Percentiles rank a stretch among this genome's conserved stretches.
phyloP scores from a whole-genome alignment of 768 basidiomycete genomes.

The Rhodotorula diobovata region DNA sequence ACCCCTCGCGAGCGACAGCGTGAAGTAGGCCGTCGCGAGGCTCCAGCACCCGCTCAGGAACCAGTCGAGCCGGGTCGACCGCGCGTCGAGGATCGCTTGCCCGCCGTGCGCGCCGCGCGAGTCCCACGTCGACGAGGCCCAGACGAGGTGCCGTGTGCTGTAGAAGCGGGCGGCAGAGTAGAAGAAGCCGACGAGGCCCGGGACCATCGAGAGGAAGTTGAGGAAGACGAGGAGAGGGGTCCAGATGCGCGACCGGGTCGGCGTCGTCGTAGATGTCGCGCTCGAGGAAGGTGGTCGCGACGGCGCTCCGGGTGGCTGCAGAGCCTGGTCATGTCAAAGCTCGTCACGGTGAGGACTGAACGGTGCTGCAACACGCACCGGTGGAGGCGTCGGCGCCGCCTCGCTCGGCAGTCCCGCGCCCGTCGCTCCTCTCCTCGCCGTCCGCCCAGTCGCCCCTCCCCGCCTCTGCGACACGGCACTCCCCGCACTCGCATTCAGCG shows the following conservation, averaged over 20 bases:
- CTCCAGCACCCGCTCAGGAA: constrained; percentile 36
- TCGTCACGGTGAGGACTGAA: too few relatives aligned
- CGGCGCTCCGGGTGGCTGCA: too few relatives aligned
- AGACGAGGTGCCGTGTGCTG: constrained; percentile 8
- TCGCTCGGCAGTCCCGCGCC: neutral
- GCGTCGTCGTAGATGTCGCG: neutral
- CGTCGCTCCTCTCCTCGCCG: neutral
- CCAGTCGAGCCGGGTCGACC: constrained; percentile 38
- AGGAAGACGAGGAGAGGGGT: constrained; percentile 30
- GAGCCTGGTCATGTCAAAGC: too few relatives aligned
- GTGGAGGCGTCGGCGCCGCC: neutral
- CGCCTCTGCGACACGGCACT: neutral
- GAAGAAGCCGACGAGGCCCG: constrained; percentile 37
- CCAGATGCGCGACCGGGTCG: constrained; percentile 15
- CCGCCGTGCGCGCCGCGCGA: neutral
- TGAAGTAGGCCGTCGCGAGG: constrained; percentile 63
- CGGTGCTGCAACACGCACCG: neutral
- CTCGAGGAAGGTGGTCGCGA: neutral
- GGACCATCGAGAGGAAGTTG: constrained; percentile 35
- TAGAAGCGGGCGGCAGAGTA: constrained; percentile 37
- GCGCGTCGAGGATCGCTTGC: constrained; percentile 13
- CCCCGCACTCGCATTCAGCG: neutral
- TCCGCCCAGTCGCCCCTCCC: neutral
- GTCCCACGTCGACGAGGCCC: constrained; percentile 16
- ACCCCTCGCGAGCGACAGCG: constrained; percentile 78